Evolutionary conservation across 805 yeast species (phyloP), one percentile per base, ranked within the genome.

Genomic region (Suhomyces sp.): DNA sequence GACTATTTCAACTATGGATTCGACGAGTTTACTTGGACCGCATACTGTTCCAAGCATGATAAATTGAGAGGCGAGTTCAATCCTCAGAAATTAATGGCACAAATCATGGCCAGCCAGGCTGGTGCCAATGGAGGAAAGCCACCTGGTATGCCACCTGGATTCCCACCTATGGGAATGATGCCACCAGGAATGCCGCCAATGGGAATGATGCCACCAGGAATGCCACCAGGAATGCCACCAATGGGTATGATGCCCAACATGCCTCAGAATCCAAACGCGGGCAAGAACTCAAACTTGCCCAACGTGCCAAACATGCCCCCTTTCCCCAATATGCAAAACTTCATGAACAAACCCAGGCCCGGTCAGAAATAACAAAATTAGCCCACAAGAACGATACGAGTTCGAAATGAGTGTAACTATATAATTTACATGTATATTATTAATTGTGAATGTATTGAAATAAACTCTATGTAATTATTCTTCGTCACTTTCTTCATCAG

Each of bases 1-100:
- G 98, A 94, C 69, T 96, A 91, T 70, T 94, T 94, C 78, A 94
- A 94, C 72, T 94, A 85, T 64, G 99, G 99, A 1, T 94, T 94
- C 66, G 96, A 94, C 67, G 99, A 94, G 73, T 81, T 88, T 59
- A 88, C 97, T 13, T 94, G 99, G 99, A 84, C 88, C 51, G 90
- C 92, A 23, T 94, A 94, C 71, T 85, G 97, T 60, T 78, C 85
- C 42, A 90, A 90, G 67, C 97, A 92, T 65, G 97, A 92, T 67
- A 85, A 84, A 59, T 63, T 87, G 47, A 80, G 94, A 51, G 85
- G 86, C 5, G 92, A 88, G 55, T 92, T 84, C 71, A 88, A 89
- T 48, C 94, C 96, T 2, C 88, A 86, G 52, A 90, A 88, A 63
- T 74, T 90, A 19, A 81, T 90, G 79, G 84, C 83, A 65, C 83